Base-by-base conservation (phyloP, 2,329 filamentous ascomycete species). In the Colletotrichum camelliae region DNA sequence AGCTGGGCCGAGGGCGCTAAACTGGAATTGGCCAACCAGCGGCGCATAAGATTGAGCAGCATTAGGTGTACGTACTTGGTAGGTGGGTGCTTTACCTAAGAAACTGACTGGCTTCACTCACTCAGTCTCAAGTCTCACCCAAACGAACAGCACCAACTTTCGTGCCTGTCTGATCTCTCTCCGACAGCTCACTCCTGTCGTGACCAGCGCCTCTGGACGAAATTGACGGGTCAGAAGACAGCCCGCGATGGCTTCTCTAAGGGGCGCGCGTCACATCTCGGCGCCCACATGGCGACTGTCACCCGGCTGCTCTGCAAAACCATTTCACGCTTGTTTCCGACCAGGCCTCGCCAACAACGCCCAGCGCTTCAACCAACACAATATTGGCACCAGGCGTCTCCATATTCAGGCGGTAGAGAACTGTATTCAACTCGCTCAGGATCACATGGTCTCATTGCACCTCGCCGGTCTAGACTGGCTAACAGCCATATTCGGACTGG, bases 381-480 rank as follows among this genome's bases (percentile, higher is more conserved):
- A 13, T 5, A 16, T 13, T 4, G 60, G 60, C 58, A 27, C 24
- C 16, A 76, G 76, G 37, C 57, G 67, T 16, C 52, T 87, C 72
- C 84, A 86, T 67, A 77, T 86, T 71, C 78, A 80, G 61, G 77
- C 82, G 52, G 75, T 80, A 35, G 74, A 85, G 24, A 81, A 66
- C 8, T 24, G 35, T 5, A 66, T 76, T 12, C 69, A 73, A 29
- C 3, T 52, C 18, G 31, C 58, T 15, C 57, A 73, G n/a, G 52
- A 66, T 21, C 27, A 27, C 21, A 48, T 76, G 27, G 12, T 72
- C 21, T 13, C 82, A 61, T 69, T 88, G 12, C 90, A 92, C 79
- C 72, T 75, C 29, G 55, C 79, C 29, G 85, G 86, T 48, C 80
- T 88, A 2, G 89, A 90, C 2, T 92, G 90, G 90, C 91, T 85